A percentile compares a stretch with the other conserved stretches of the same genome.
Evolutionary conservation across 202 grass and related monocot species (phyloP).

Genomic region (Hordeum pubiflorum): DNA sequence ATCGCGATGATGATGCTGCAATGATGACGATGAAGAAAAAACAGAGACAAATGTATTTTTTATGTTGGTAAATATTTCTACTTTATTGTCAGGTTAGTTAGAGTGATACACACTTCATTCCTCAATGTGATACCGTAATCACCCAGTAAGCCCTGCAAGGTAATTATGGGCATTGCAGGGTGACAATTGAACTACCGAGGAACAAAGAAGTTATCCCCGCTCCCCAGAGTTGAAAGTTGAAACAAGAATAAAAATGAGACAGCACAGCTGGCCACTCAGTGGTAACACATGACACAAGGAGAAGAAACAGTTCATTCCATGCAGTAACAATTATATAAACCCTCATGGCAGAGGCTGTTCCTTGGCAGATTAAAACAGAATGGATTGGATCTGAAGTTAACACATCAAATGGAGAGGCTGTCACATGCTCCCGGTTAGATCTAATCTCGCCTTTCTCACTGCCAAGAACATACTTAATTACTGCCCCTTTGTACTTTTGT

Average conservation of each 20-base stretch:
- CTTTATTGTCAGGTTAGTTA: background rate
- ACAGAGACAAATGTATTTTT: background rate
- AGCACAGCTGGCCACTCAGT: conserved; percentile 38
- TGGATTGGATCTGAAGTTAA: conserved; percentile 50
- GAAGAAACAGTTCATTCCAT: conserved; percentile 51
- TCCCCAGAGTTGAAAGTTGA: conserved; percentile 24
- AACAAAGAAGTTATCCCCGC: conserved; percentile 13
- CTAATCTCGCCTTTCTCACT: conserved; percentile 59
- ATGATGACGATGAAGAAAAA: background rate
- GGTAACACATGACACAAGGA: conserved; percentile 41
- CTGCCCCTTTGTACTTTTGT: conserved; percentile 42
- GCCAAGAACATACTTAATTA: conserved; percentile 33
- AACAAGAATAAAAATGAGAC: conserved; percentile 38
- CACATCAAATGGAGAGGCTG: conserved; percentile 32
- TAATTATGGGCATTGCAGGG: conserved; percentile 32
- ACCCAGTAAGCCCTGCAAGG: conserved; percentile 9
- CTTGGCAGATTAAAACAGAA: conserved; percentile 33
- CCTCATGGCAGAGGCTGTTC: conserved; percentile 40
- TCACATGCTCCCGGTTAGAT: conserved; percentile 72
- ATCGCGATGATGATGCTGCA: background rate
- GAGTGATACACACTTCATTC: background rate
- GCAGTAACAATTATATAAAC: conserved; percentile 44
- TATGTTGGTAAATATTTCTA: background rate
- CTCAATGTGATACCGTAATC: background rate
- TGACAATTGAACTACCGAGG: conserved; percentile 40